A percentile compares a stretch with the other conserved stretches of the same genome.
phyloP scores from a whole-genome alignment of 805 yeast genomes.

The Starmera caribaea region DNA sequence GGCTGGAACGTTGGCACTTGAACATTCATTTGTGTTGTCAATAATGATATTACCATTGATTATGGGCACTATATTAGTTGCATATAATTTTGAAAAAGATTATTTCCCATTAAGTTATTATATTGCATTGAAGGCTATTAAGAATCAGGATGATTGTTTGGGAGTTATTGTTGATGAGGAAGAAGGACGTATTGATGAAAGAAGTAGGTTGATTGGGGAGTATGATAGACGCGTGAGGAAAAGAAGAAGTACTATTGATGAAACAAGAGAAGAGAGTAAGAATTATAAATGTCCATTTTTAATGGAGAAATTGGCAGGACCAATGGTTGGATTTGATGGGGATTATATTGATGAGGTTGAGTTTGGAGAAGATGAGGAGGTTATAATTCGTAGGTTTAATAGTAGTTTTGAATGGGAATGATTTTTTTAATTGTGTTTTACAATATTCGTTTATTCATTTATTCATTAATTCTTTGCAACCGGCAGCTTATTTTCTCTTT shows the following conservation, averaged over 20 bases:
- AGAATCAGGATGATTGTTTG: constrained; percentile 2
- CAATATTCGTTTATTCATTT: not conserved
- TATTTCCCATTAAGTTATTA: constrained; percentile 76
- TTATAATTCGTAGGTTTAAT: constrained; percentile 5
- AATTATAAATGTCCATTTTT: constrained; percentile 74
- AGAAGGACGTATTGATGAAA: constrained; percentile 18
- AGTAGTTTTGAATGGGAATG: constrained; percentile 19
- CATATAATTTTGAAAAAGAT: constrained; percentile 76
- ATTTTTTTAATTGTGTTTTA: not conserved
- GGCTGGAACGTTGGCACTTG: constrained; percentile 84
- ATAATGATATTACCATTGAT: constrained; percentile 71
- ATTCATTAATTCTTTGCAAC: constrained; percentile 1
- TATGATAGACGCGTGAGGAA: constrained; percentile 9
- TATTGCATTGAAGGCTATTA: constrained; percentile 78
- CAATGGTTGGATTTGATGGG: constrained; percentile 48
- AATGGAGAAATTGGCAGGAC: constrained; percentile 68
- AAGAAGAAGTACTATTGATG: constrained; percentile 18
- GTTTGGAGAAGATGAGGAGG: constrained; percentile 4
- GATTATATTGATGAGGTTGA: constrained; percentile 17
- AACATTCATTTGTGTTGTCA: constrained; percentile 70
- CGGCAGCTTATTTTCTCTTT: not conserved
- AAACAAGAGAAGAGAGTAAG: constrained; percentile 23
- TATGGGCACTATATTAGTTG: constrained; percentile 47
- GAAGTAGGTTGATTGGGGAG: not conserved
- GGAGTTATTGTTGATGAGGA: constrained; percentile 21